A percentile compares a stretch with the other conserved stretches of the same genome.
These are phyloP conservation scores for Hippophae rhamnoides DNA, from an alignment of 306 rosid species.

Conservation along the genomic window DNA sequence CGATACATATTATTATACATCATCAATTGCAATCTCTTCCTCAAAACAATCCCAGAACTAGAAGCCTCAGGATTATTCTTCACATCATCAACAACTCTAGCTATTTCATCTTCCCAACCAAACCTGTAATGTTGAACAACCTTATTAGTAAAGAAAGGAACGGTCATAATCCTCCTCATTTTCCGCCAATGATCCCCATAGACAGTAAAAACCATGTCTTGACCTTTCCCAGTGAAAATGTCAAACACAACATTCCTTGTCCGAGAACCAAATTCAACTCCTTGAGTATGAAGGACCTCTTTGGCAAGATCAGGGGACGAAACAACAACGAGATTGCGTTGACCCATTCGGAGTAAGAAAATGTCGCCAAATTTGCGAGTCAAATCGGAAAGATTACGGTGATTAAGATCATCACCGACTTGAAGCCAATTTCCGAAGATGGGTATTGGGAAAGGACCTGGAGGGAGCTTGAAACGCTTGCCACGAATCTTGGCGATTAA, in stretches of 20 bases:
- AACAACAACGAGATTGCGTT: background rate
- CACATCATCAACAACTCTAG: background rate
- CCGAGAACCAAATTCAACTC: slow-evolving; percentile 4
- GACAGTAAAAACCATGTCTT: slow-evolving; percentile 4
- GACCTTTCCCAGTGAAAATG: slow-evolving; percentile 2
- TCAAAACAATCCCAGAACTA: background rate
- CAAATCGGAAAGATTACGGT: background rate
- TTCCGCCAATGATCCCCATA: background rate
- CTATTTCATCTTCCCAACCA: slow-evolving; percentile 1
- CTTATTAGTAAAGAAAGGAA: background rate
- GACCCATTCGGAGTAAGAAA: slow-evolving; percentile 4
- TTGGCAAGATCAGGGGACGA: slow-evolving; percentile 5
- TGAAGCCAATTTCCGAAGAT: slow-evolving; percentile 9
- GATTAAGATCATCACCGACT: slow-evolving; percentile 7
- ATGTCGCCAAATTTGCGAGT: slow-evolving; percentile 1
- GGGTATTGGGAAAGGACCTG: background rate
- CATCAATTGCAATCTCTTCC: slow-evolving; percentile 2
- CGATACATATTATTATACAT: slow-evolving; percentile 3
- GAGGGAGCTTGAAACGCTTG: slow-evolving; percentile 10
- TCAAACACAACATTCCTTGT: slow-evolving; percentile 2
- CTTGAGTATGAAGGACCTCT: slow-evolving; percentile 1
- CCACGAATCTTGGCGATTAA: slow-evolving; percentile 5
- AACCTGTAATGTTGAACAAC: slow-evolving; percentile 1
- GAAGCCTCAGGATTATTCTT: background rate
- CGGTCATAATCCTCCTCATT: slow-evolving; percentile 3